Percentiles rank a stretch among this genome's conserved stretches.
phyloP scores from a whole-genome alignment of 306 rosid genomes.

The Casuarina equisetifolia region DNA sequence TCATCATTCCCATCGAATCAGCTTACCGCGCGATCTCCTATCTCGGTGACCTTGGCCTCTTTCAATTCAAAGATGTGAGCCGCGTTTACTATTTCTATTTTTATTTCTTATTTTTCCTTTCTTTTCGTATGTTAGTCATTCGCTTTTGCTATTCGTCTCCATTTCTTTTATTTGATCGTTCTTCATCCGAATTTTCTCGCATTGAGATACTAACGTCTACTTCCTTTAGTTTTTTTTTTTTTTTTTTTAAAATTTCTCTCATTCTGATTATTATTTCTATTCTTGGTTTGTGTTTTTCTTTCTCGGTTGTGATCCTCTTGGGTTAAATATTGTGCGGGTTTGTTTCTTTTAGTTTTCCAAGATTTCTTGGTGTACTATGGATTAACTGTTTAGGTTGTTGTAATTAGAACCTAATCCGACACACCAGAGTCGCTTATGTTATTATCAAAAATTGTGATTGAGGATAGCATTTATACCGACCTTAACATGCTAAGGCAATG shows the following conservation, averaged over 20 bases:
- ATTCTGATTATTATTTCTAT: background rate
- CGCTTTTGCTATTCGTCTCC: background rate
- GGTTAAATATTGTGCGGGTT: background rate
- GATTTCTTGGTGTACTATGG: background rate
- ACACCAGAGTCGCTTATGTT: background rate
- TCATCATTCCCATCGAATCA: constrained; percentile 78
- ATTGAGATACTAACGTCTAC: constrained; percentile 9
- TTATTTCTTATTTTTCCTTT: background rate
- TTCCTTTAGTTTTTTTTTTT: background rate
- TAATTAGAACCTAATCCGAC: background rate
- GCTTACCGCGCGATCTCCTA: constrained; percentile 58
- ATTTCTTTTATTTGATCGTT: constrained; percentile 2
- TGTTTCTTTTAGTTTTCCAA: background rate
- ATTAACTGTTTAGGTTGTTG: background rate
- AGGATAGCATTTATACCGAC: background rate
- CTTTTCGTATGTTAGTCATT: background rate
- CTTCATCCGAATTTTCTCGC: background rate
- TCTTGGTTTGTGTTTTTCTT: background rate
- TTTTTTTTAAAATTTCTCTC: background rate
- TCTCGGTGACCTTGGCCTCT: constrained; percentile 77
- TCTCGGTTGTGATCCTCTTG: background rate
- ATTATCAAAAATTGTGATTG: background rate
- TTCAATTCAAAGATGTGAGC: constrained; percentile 77
- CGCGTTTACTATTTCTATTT: background rate
- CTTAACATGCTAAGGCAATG: background rate